Conservation (phyloP, 108 stramenopile species). For the Conticribra guillardii region DNA sequence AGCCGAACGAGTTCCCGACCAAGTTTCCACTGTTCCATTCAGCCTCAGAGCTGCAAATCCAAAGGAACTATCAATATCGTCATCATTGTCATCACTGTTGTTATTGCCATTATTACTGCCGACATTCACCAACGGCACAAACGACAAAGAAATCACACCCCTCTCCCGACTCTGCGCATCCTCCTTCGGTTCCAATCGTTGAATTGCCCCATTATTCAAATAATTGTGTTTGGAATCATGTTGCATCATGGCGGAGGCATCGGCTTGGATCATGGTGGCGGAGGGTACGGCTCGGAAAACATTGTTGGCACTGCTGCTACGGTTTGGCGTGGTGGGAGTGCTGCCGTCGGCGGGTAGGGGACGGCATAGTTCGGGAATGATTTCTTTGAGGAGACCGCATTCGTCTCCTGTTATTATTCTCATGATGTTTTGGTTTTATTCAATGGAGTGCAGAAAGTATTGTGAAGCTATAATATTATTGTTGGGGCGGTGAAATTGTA, state of each 20-base stretch:
- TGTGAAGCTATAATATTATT: background rate
- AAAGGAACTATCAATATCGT: constrained; percentile 10
- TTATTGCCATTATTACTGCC: constrained; percentile 4
- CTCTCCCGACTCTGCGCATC: constrained; percentile 49
- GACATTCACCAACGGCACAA: constrained; percentile 1
- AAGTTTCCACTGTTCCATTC: constrained; percentile 68
- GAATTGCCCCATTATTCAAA: constrained; percentile 10
- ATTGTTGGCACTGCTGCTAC: background rate
- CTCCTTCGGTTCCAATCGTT: constrained; percentile 36
- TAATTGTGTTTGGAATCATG: background rate
- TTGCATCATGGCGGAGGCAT: background rate
- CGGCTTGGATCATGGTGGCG: constrained; percentile 26
- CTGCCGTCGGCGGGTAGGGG: constrained; percentile 15
- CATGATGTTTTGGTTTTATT: constrained; percentile 45
- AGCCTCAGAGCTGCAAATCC: constrained; percentile 69
- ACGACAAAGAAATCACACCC: constrained; percentile 70
- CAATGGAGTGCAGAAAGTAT: background rate
- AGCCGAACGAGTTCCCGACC: constrained; percentile 46
- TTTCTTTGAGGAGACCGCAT: constrained; percentile 84
- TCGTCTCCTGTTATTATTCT: constrained; percentile 88
- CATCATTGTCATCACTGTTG: constrained; percentile 18
- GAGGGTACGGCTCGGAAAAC: constrained; percentile 5
- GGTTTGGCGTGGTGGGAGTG: background rate
- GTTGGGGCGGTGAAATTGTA: no score
- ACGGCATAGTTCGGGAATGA: constrained; percentile 65